Evolutionary conservation across 208 protist genomes (phyloP).

Genomic region (Trypanosomatidae sp.): DNA sequence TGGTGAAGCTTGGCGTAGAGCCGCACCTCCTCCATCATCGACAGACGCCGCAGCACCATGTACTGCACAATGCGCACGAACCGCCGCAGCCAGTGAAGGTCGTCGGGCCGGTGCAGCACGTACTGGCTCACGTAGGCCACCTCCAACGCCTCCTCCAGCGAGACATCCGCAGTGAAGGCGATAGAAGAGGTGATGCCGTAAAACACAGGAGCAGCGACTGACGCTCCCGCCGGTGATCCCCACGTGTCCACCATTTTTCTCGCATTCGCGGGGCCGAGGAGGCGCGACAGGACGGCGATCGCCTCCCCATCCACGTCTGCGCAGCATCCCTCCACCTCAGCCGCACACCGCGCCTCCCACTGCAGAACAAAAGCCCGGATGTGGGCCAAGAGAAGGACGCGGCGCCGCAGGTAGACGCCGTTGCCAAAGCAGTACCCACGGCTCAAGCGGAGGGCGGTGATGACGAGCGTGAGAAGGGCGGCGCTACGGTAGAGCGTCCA

Average conservation of each 20-base stretch:
- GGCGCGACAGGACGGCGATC: not conserved
- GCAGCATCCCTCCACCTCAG: constrained; percentile 32
- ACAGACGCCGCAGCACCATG: constrained; percentile 37
- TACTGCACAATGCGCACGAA: constrained; percentile 36
- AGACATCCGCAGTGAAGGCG: constrained; percentile 31
- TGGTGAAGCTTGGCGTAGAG: constrained; percentile 11
- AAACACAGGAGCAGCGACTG: constrained; percentile 9
- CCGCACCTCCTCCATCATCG: constrained; percentile 40
- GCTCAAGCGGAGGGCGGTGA: too few relatives aligned
- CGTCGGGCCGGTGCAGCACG: constrained; percentile 20
- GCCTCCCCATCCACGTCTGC: constrained; percentile 17
- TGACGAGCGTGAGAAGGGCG: too few relatives aligned
- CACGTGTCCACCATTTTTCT: not conserved
- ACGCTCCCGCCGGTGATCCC: not conserved
- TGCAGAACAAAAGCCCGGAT: constrained; percentile 30
- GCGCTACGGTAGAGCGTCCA: too few relatives aligned
- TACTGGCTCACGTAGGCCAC: constrained; percentile 24
- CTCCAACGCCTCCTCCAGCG: constrained; percentile 26
- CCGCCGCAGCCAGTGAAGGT: constrained; percentile 28
- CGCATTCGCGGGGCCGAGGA: too few relatives aligned
- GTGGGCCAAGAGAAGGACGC: constrained; percentile 30
- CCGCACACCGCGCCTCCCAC: constrained; percentile 42
- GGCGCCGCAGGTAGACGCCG: constrained; percentile 36
- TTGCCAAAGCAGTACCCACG: constrained; percentile 29
- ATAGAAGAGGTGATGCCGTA: constrained; percentile 32